Evolutionary conservation across 345 rosid species (phyloP), one percentile per base, ranked within the genome.

Genomic region (Citrus glauca): DNA sequence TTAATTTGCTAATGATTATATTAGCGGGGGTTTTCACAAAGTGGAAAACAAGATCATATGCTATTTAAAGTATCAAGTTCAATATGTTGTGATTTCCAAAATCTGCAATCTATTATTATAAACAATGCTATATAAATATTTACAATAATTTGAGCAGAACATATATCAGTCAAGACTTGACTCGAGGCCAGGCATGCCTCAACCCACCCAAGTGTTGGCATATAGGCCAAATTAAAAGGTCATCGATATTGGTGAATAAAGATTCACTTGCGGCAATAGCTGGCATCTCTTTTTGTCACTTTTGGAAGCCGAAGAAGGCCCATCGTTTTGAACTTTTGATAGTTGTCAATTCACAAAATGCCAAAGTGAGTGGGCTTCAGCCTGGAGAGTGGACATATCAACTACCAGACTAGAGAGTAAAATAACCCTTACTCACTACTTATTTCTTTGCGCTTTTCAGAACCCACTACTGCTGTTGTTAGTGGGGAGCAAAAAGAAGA

Each of bases 271-370:
- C 33, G 13, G 33, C 65, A 61, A 25, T 27, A 61, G 65, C 72
- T 71, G 67, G 66, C 76, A 37, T 14, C 33, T 60, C 68, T 33
- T 73, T 59, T 61, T 73, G 68, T 73, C 37, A 73, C 77, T 61
- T 61, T 72, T 72, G 24, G 19, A 8, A 56, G 50, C 17, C 50
- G 17, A 45, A 45, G 50, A 2, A 22, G 45, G 61, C 30, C 22
- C 35, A 9, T 53, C 19, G 19, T 53, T 53, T 53, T 53, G 16
- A 4, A 4, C 16, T 16, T 3, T 14, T 53, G 20, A 53, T 53
- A 16, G 57, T 53, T 16, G 57, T 53, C 57, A 53, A 17, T 14
- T 53, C 17, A 6, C 4, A 17, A 2, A 53, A 63, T 30, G 19
- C 50, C 17, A 0, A 45, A 45, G 17, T 45, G 17, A 45, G 50